Percentiles rank a stretch among this genome's conserved stretches.
phyloP scores from a whole-genome alignment of 2,329 filamentous ascomycete genomes.

The Gaeumannomyces sp. region DNA sequence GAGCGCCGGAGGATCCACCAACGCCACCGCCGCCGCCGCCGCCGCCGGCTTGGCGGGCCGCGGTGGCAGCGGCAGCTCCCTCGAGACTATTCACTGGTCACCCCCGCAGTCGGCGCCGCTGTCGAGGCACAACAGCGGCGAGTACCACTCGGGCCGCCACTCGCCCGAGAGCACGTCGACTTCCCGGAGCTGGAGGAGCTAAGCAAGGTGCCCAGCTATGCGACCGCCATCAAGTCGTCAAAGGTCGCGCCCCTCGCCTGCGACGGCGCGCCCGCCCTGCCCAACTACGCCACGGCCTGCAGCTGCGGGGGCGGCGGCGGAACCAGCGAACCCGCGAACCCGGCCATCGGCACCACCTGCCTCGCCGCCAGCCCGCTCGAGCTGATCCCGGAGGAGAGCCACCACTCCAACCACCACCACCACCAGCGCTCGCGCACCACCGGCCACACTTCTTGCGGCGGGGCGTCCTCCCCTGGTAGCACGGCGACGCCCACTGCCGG shows the following conservation, averaged over 20 bases:
- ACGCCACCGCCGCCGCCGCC: no score
- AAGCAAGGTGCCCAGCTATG: slow-evolving; percentile 71
- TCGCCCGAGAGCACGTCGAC: slow-evolving; percentile 48
- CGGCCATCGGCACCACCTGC: slow-evolving; percentile 20
- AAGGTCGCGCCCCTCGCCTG: slow-evolving; percentile 41
- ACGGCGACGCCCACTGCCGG: slow-evolving; percentile 11
- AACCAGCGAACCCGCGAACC: slow-evolving; percentile 12
- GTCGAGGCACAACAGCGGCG: slow-evolving; percentile 49
- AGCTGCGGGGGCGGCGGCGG: background rate
- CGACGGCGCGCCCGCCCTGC: slow-evolving; percentile 40
- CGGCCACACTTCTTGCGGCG: background rate
- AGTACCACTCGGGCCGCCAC: slow-evolving; percentile 41
- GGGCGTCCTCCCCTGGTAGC: background rate
- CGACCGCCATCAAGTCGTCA: slow-evolving; percentile 63
- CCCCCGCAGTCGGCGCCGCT: slow-evolving; percentile 38
- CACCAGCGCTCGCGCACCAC: slow-evolving; percentile 5
- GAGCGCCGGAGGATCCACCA: background rate
- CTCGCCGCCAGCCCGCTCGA: slow-evolving; percentile 23
- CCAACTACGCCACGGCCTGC: slow-evolving; percentile 59
- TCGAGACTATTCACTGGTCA: slow-evolving; percentile 18
- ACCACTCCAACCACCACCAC: slow-evolving; percentile 14
- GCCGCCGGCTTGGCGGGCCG: no score
- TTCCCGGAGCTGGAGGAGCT: slow-evolving; percentile 56
- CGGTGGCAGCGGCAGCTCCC: background rate
- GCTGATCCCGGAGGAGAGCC: slow-evolving; percentile 23